A percentile compares a stretch with the other conserved stretches of the same genome.
phyloP scores from a whole-genome alignment of 73 alveolate genomes.

The Tetrahymena thermophila region DNA sequence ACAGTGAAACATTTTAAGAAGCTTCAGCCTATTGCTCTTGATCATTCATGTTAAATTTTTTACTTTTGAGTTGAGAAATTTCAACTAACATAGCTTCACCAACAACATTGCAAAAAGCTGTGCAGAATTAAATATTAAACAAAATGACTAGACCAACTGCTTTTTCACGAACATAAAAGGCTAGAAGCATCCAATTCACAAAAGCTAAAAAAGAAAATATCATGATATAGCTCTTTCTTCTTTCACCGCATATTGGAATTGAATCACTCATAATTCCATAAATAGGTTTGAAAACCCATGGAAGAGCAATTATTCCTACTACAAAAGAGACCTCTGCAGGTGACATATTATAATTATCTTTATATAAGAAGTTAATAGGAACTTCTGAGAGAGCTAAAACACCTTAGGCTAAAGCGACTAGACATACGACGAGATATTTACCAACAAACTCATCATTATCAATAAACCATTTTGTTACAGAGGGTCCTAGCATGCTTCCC shows the following conservation, averaged over 20 bases:
- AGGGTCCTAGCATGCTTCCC: background rate
- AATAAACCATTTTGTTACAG: background rate
- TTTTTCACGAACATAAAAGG: slow-evolving; percentile 44
- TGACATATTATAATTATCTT: slow-evolving; percentile 42
- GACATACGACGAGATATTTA: background rate
- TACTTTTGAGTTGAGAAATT: background rate
- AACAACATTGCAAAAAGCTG: slow-evolving; percentile 60
- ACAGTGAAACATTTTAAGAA: slow-evolving; percentile 43
- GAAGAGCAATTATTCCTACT: slow-evolving; percentile 29
- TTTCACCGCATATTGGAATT: slow-evolving; percentile 73
- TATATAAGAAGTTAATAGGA: slow-evolving; percentile 39
- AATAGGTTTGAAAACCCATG: slow-evolving; percentile 87
- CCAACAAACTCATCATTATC: background rate
- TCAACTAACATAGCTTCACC: slow-evolving; percentile 84
- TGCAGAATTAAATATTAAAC: slow-evolving; percentile 17
- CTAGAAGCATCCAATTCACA: slow-evolving; percentile 66
- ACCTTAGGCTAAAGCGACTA: slow-evolving; percentile 38
- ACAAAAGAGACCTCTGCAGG: slow-evolving; percentile 46
- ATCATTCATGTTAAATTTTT: slow-evolving; percentile 37
- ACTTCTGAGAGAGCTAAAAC: slow-evolving; percentile 43
- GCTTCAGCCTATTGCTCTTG: slow-evolving; percentile 33
- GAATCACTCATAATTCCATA: slow-evolving; percentile 93
- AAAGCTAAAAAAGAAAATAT: slow-evolving; percentile 60
- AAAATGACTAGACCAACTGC: slow-evolving; percentile 10
- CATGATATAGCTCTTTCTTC: slow-evolving; percentile 74